Percentiles rank a stretch among this genome's conserved stretches.
Conservation (phyloP, 78 protist genomes). For the Neovahlkampfia damariscottae region DNA sequence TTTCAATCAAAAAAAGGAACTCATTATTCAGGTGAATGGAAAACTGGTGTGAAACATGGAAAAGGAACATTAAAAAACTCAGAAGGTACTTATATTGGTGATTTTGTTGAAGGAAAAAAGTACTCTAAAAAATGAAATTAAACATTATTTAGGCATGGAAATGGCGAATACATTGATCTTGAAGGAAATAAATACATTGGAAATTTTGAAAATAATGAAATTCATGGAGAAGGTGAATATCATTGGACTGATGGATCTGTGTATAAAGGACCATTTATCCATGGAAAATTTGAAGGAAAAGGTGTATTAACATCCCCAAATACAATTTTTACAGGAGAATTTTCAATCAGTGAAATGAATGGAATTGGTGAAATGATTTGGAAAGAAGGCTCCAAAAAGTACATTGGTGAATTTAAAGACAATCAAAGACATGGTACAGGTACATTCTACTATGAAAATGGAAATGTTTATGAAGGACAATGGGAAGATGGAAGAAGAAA, state of each 20-base stretch:
- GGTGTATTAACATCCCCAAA: too few relatives aligned
- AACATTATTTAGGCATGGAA: too few relatives aligned
- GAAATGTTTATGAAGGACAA: constrained; percentile 20
- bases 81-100: constrained; percentile 15
- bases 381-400: too few relatives aligned
- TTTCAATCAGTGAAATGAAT: too few relatives aligned
- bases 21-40: background rate
- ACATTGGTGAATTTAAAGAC: constrained; percentile 26
- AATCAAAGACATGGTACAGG: constrained; percentile 16
- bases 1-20: background rate
- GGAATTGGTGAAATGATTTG: too few relatives aligned
- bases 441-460: background rate
- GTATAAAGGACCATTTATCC: too few relatives aligned
- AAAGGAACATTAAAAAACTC: constrained; percentile 17
- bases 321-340: too few relatives aligned
- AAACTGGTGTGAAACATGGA: constrained; percentile 6
- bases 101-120: too few relatives aligned
- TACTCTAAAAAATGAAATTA: too few relatives aligned
- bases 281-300: too few relatives aligned
- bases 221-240: constrained; percentile 2
- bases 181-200: too few relatives aligned
- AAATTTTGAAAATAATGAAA: constrained; percentile 1
- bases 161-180: too few relatives aligned
- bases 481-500: constrained; percentile 19
- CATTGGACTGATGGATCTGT: constrained; percentile 4